phyloP scores from a whole-genome alignment of 164 flowering plant species.

The Vitis vinifera region ASM3070453v1 NC_081822.1:3752001-3752500 shows the following conservation, averaged over 20 bases:
- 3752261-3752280: constrained; percentile 64
- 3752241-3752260: constrained; percentile 81
- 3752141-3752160: background rate
- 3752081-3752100: constrained; percentile 30
- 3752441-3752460: constrained; percentile 64
- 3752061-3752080: constrained; percentile 51
- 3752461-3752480: constrained; percentile 33
- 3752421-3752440: constrained; percentile 71
- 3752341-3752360: constrained; percentile 60
- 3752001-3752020: constrained; percentile 33
- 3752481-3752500: constrained; percentile 52
- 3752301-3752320: constrained; percentile 48
- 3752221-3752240: constrained; percentile 92
- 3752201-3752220: constrained; percentile 81
- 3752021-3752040: constrained; percentile 32
- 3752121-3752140: background rate
- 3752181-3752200: constrained; percentile 53
- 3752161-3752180: constrained; percentile 9
- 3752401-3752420: constrained; percentile 76
- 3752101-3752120: background rate
- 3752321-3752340: constrained; percentile 58
- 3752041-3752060: constrained; percentile 50
- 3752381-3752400: constrained; percentile 92
- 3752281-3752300: constrained; percentile 61
- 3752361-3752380: constrained; percentile 84